phyloP scores from a whole-genome alignment of 2,329 filamentous ascomycete genomes.

The Endoconidiophora laricicola region DNA sequence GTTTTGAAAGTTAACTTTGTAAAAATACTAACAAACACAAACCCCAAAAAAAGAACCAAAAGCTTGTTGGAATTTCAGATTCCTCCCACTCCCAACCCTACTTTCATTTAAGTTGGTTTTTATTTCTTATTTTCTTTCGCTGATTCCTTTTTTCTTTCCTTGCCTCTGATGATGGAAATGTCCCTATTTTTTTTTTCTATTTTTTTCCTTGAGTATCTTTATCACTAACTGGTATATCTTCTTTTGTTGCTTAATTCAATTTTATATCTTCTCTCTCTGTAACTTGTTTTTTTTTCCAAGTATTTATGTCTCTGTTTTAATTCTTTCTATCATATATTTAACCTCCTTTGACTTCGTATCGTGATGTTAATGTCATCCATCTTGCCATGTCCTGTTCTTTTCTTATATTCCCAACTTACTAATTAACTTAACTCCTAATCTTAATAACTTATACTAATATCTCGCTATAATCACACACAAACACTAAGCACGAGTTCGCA shows the following conservation, averaged over 20 bases:
- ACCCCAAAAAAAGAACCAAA: not conserved
- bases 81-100: no score
- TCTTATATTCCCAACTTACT: no score
- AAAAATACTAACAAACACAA: no score
- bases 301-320: not conserved
- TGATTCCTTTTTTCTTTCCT: no score
- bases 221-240: not conserved
- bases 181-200: not conserved
- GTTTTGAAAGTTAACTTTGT: not conserved
- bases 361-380: no score
- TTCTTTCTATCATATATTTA: not conserved
- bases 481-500: not conserved
- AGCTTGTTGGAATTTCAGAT: no score
- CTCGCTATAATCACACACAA: not conserved
- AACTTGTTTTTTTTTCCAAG: slow-evolving; percentile 1
- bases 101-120: not conserved
- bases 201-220: not conserved
- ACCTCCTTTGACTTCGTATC: not conserved
- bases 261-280: not conserved
- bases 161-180: not conserved
- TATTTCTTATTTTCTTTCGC: not conserved
- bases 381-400: no score
- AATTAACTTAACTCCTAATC: no score
- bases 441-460: no score
- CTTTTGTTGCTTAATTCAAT: not conserved